phyloP scores from a whole-genome alignment of 2,329 filamentous ascomycete species.

The Aspergillus ochraceoroseus region DNA sequence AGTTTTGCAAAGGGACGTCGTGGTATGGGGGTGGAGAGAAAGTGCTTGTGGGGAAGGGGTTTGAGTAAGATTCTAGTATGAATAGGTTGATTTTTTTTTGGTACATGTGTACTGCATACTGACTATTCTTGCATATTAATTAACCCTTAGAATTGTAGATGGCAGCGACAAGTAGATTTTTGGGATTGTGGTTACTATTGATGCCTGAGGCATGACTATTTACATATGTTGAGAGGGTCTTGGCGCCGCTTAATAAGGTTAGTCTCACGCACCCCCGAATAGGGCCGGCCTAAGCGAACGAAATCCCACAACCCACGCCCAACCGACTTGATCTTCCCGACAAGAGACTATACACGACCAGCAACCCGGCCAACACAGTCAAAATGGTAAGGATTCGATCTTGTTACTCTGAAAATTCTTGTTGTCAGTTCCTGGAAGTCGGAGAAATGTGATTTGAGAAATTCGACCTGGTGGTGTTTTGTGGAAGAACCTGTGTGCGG shows the following conservation, averaged over 20 bases:
- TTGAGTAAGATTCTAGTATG: constrained; percentile 27
- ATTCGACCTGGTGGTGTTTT: constrained; percentile 11
- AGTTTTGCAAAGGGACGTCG: constrained; percentile 66
- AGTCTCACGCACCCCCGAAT: constrained; percentile 28
- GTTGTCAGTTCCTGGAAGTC: constrained; percentile 24
- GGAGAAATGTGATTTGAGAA: constrained; percentile 19
- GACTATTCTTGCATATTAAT: no score
- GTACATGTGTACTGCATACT: neutral
- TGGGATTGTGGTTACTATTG: no score
- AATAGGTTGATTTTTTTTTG: neutral
- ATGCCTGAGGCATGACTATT: constrained; percentile 26
- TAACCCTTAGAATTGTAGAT: no score
- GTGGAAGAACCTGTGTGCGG: constrained; percentile 2
- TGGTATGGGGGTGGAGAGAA: constrained; percentile 86
- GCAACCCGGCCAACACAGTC: constrained; percentile 46
- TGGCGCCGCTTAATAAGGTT: constrained; percentile 28
- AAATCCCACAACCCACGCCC: constrained; percentile 43
- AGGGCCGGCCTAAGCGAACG: constrained; percentile 43
- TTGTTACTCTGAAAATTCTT: constrained; percentile 19
- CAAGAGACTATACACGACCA: constrained; percentile 42
- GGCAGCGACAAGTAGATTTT: no score
- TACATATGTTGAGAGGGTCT: constrained; percentile 6
- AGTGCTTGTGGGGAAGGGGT: constrained; percentile 52
- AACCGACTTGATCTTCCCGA: constrained; percentile 34
- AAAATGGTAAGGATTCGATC: constrained; percentile 43